Evolutionary conservation across 2,329 filamentous ascomycete genomes (phyloP).

Genomic region (Fusarium sp.): DNA sequence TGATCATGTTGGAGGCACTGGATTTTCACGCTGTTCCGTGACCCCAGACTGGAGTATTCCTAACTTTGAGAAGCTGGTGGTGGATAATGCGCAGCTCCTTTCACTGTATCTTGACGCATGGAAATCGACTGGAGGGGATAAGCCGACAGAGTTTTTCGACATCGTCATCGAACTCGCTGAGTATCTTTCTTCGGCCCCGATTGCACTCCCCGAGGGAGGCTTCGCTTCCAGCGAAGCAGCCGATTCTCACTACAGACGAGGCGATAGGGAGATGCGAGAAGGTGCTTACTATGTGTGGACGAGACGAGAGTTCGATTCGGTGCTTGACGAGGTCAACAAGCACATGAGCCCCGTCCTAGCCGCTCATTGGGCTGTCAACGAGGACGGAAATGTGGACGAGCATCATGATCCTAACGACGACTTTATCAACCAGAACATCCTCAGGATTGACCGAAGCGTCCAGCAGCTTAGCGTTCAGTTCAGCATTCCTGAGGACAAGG

Average conservation of each 20-base stretch:
- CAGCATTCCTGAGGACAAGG: slow-evolving; percentile 75
- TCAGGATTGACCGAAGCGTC: slow-evolving; percentile 76
- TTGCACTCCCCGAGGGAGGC: slow-evolving; percentile 76
- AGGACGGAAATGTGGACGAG: slow-evolving; percentile 87
- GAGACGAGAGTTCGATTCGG: slow-evolving; percentile 82
- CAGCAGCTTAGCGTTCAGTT: slow-evolving; percentile 80
- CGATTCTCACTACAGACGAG: slow-evolving; percentile 80
- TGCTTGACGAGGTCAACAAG: slow-evolving; percentile 65
- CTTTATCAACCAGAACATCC: slow-evolving; percentile 92
- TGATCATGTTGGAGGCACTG: slow-evolving; percentile 66
- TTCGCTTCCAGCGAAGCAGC: slow-evolving; percentile 93
- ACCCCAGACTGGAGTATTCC: slow-evolving; percentile 94
- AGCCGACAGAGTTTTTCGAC: slow-evolving; percentile 78
- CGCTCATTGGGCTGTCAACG: slow-evolving; percentile 84
- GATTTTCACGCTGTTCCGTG: slow-evolving; percentile 82
- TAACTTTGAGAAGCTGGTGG: slow-evolving; percentile 97
- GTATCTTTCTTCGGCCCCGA: slow-evolving; percentile 81
- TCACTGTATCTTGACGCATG: slow-evolving; percentile 89
- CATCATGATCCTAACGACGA: slow-evolving; percentile 92
- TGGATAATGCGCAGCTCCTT: slow-evolving; percentile 89
- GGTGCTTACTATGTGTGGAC: slow-evolving; percentile 98
- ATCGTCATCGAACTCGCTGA: slow-evolving; percentile 84
- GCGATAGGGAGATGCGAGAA: slow-evolving; percentile 85
- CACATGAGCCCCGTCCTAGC: slow-evolving; percentile 80
- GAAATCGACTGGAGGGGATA: slow-evolving; percentile 63